Conservation (phyloP, 352 stramenopile species). For the Globisporangium splendens region DNA sequence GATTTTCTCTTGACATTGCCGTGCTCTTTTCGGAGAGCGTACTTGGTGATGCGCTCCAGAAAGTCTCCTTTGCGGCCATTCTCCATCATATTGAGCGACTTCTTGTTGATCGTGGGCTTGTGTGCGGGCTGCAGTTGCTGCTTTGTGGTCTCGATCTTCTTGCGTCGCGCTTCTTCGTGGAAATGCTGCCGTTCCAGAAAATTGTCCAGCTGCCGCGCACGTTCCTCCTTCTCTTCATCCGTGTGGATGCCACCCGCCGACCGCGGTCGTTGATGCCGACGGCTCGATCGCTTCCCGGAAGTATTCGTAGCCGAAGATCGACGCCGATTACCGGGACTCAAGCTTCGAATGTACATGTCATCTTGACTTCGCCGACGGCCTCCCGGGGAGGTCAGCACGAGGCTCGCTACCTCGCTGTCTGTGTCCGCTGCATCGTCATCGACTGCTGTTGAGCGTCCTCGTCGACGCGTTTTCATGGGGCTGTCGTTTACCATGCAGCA, state of each 20-base stretch:
- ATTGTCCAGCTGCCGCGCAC: slow-evolving; percentile 48
- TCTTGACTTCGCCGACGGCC: slow-evolving; percentile 32
- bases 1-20: slow-evolving; percentile 76
- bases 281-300: slow-evolving; percentile 1
- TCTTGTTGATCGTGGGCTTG: slow-evolving; percentile 80
- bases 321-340: slow-evolving; percentile 9
- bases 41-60: slow-evolving; percentile 71
- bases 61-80: slow-evolving; percentile 81
- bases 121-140: slow-evolving; percentile 52
- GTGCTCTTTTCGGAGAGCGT: slow-evolving; percentile 76
- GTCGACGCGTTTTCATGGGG: slow-evolving; percentile 8
- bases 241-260: slow-evolving; percentile 43
- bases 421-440: slow-evolving; percentile 18
- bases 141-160: slow-evolving; percentile 62
- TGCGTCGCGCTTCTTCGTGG: slow-evolving; percentile 59
- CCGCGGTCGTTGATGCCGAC: slow-evolving; percentile 33
- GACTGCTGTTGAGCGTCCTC: slow-evolving; percentile 15
- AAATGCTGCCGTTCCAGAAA: slow-evolving; percentile 77
- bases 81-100: slow-evolving; percentile 74
- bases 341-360: slow-evolving; percentile 44
- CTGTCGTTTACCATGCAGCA: slow-evolving; percentile 25
- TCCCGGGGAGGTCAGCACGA: slow-evolving; percentile 17
- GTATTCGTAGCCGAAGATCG: slow-evolving; percentile 7
- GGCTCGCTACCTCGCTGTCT: slow-evolving; percentile 15
- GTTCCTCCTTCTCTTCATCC: slow-evolving; percentile 48